Conservation (phyloP, 495 filamentous ascomycete genomes). For the Jackrogersella multiformis region DNA sequence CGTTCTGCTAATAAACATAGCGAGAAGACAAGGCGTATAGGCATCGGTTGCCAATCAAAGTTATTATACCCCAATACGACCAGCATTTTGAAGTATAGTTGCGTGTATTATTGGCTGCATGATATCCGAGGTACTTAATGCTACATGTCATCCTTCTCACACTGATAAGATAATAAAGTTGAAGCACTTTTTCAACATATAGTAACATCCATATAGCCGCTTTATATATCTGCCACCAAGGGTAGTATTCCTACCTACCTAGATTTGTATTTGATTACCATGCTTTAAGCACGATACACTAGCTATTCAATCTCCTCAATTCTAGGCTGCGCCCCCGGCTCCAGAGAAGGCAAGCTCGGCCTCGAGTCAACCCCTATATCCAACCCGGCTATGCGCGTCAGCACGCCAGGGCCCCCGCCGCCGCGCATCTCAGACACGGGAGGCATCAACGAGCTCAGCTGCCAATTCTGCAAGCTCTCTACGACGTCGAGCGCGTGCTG, state of each 20-base stretch:
- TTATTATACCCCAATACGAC: background rate
- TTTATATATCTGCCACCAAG: too few relatives aligned
- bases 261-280: too few relatives aligned
- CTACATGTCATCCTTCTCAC: background rate
- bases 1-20: too few relatives aligned
- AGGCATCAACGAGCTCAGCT: conserved; percentile 61
- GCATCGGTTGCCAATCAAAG: background rate
- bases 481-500: conserved; percentile 75
- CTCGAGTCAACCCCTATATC: conserved; percentile 45
- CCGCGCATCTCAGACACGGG: conserved; percentile 16
- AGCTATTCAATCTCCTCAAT: conserved; percentile 60
- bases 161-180: too few relatives aligned
- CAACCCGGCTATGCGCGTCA: conserved; percentile 57
- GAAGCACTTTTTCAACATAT: too few relatives aligned
- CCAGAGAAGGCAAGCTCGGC: conserved; percentile 31
- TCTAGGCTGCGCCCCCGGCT: conserved; percentile 42
- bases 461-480: conserved; percentile 77
- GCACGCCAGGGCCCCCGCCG: conserved; percentile 22
- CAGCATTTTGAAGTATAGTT: too few relatives aligned
- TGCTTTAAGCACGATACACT: too few relatives aligned
- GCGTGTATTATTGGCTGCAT: too few relatives aligned
- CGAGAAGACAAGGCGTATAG: too few relatives aligned
- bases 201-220: too few relatives aligned
- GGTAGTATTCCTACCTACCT: too few relatives aligned
- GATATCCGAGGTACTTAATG: too few relatives aligned